phyloP scores from a whole-genome alignment of 495 filamentous ascomycete species.

The Aspergillus wentii region DNA sequence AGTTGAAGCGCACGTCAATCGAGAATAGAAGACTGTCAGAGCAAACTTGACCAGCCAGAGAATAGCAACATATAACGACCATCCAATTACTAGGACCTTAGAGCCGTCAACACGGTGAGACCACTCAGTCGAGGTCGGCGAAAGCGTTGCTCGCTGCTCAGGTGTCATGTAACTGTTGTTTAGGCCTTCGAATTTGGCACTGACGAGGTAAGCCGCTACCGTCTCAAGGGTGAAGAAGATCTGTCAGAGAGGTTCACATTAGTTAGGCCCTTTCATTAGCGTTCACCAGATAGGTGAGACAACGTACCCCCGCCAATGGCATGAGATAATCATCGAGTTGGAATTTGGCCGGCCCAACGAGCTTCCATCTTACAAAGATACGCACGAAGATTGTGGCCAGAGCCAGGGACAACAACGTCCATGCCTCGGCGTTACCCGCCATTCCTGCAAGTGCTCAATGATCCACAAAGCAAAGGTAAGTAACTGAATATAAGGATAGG shows the following conservation, averaged over 20 bases:
- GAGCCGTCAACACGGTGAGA: conserved; percentile 41
- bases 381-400: conserved; percentile 40
- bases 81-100: conserved; percentile 47
- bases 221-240: conserved; percentile 27
- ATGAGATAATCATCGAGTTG: conserved; percentile 55
- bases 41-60: conserved; percentile 50
- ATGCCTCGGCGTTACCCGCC: no score
- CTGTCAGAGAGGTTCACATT: conserved; percentile 10
- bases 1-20: conserved; percentile 40
- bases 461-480: no score
- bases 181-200: conserved; percentile 33
- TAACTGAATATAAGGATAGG: no score
- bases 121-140: conserved; percentile 35
- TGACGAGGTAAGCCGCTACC: conserved; percentile 29
- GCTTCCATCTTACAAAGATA: conserved; percentile 36
- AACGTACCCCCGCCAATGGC: conserved; percentile 45
- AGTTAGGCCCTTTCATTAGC: not conserved
- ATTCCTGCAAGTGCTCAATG: no score
- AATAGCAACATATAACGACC: conserved; percentile 45
- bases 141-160: conserved; percentile 32
- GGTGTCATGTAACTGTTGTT: conserved; percentile 50
- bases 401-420: conserved; percentile 42
- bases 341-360: conserved; percentile 40
- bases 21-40: conserved; percentile 47
- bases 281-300: not conserved